phyloP scores from a whole-genome alignment of 2,329 filamentous ascomycete genomes.

The Colletotrichum ledebouriae region DNA sequence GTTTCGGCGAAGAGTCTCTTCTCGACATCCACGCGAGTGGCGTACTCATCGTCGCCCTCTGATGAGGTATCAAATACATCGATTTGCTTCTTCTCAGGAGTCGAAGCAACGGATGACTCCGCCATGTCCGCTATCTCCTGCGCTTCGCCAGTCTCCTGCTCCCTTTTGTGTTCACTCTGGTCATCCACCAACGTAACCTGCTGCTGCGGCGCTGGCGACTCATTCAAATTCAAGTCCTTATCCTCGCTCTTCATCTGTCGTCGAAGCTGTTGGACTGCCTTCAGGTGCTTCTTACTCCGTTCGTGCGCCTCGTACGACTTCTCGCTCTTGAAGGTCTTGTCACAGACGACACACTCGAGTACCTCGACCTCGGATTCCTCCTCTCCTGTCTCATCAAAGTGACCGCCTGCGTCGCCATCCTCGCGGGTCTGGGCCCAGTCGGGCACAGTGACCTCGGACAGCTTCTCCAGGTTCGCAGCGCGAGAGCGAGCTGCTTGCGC shows the following conservation, averaged over 20 bases:
- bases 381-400: slow-evolving; percentile 73
- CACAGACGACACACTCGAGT: slow-evolving; percentile 83
- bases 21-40: slow-evolving; percentile 37
- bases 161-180: slow-evolving; percentile 21
- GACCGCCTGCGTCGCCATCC: slow-evolving; percentile 56
- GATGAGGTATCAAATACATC: slow-evolving; percentile 8
- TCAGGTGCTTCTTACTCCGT: slow-evolving; percentile 95
- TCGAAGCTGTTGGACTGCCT: slow-evolving; percentile 84
- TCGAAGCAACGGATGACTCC: background rate
- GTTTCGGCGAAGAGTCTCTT: slow-evolving; percentile 23
- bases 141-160: background rate
- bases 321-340: slow-evolving; percentile 88
- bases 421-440: slow-evolving; percentile 79
- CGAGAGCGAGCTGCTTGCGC: slow-evolving; percentile 88
- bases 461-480: slow-evolving; percentile 82
- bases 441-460: slow-evolving; percentile 75
- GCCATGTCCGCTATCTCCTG: background rate
- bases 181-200: slow-evolving; percentile 11
- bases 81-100: background rate
- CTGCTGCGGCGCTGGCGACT: background rate
- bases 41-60: slow-evolving; percentile 38
- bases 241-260: slow-evolving; percentile 89
- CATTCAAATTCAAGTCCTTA: slow-evolving; percentile 60
- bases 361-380: slow-evolving; percentile 68
- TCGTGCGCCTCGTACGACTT: slow-evolving; percentile 93